phyloP scores from a whole-genome alignment of 164 flowering plant genomes.

The Chimonanthus praecox region DNA sequence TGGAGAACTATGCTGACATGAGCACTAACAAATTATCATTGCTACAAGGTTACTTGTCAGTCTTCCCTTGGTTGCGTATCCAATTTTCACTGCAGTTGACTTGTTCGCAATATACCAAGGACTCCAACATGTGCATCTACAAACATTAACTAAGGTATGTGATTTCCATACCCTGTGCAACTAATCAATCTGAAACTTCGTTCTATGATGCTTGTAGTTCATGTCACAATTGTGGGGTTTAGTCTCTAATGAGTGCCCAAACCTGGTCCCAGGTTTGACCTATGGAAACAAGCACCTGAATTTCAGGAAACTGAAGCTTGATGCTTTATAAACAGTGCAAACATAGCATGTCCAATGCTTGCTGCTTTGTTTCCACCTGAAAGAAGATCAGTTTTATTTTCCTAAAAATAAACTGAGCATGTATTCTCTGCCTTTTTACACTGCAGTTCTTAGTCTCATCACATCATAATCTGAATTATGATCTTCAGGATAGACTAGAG shows the following conservation, averaged over 20 bases:
- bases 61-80: constrained; percentile 76
- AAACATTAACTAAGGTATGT: constrained; percentile 83
- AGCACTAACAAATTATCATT: constrained; percentile 7
- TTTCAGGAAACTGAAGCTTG: too few relatives aligned
- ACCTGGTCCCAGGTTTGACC: neutral
- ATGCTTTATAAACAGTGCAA: too few relatives aligned
- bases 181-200: neutral
- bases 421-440: neutral
- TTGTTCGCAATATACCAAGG: constrained; percentile 80
- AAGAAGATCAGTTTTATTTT: too few relatives aligned
- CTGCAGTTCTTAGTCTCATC: neutral
- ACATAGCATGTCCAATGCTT: too few relatives aligned
- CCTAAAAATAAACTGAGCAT: too few relatives aligned
- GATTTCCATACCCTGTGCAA: neutral
- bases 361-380: too few relatives aligned
- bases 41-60: constrained; percentile 54
- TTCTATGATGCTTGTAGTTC: neutral
- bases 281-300: neutral
- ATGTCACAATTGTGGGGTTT: neutral
- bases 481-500: constrained; percentile 75
- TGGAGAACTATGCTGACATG: neutral
- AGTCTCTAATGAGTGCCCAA: neutral
- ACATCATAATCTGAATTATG: constrained; percentile 5
- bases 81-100: constrained; percentile 74
- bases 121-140: constrained; percentile 84